A percentile compares a stretch with the other conserved stretches of the same genome.
phyloP scores from a whole-genome alignment of 495 filamentous ascomycete species.

The Aspergillus conjunctus region DNA sequence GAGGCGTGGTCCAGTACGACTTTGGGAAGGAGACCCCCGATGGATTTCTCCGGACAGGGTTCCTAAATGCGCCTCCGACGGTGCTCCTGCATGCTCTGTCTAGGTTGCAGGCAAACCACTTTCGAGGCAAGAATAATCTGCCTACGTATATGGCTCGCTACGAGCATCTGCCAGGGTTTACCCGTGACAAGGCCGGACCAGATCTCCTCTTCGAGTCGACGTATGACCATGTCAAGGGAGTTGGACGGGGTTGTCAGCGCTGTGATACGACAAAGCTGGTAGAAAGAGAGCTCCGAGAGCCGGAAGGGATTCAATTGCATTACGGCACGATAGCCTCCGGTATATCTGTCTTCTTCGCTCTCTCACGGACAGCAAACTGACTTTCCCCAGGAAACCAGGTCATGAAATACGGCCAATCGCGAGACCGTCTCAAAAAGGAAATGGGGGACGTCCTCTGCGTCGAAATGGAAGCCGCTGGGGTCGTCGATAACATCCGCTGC shows the following conservation, averaged over 20 bases:
- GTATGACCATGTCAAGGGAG: background rate
- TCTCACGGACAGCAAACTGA: background rate
- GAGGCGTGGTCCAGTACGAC: slow-evolving; percentile 40
- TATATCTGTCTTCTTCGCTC: background rate
- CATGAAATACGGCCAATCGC: background rate
- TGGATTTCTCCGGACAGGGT: background rate
- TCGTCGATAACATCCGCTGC: background rate
- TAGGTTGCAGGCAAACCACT: background rate
- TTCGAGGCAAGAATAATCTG: background rate
- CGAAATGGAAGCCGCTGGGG: background rate
- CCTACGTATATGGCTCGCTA: background rate
- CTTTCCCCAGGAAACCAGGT: background rate
- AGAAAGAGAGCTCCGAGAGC: background rate
- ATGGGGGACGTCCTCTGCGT: background rate
- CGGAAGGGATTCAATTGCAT: background rate
- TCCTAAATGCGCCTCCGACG: background rate
- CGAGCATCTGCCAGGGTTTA: background rate
- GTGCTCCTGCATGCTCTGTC: background rate
- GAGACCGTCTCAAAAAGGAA: background rate
- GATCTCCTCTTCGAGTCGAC: background rate
- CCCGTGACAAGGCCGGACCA: background rate
- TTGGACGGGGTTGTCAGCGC: background rate
- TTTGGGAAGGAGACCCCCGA: slow-evolving; percentile 33
- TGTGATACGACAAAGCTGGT: background rate
- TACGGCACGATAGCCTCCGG: background rate